phyloP scores from a whole-genome alignment of 1,284 basidiomycete genomes.

The Anthracocystis setariae region DNA sequence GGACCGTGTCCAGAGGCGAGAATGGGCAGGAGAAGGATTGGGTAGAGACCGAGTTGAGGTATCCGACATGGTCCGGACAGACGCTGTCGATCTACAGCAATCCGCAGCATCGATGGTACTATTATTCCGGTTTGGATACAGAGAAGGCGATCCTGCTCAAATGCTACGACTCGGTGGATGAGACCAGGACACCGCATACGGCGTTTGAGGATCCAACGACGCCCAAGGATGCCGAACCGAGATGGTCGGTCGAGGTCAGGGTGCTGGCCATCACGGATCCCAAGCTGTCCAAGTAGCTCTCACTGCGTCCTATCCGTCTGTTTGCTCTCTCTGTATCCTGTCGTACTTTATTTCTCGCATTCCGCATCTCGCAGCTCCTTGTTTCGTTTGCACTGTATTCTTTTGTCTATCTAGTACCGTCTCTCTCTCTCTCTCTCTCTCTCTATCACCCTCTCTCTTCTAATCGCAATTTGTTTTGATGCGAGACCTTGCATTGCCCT shows the following conservation, averaged over 20 bases:
- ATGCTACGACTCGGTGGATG: conserved; percentile 71
- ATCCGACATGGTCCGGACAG: conserved; percentile 53
- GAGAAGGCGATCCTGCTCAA: conserved; percentile 77
- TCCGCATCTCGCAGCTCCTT: too few species aligned
- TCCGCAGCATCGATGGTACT: conserved; percentile 75
- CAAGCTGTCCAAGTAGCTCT: conserved; percentile 7
- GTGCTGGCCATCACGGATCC: conserved; percentile 55
- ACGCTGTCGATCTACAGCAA: conserved; percentile 71
- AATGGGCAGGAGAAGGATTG: conserved; percentile 49
- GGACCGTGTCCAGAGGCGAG: conserved; percentile 69
- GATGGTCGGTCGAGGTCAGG: conserved; percentile 56
- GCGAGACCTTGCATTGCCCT: too few species aligned
- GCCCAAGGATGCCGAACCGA: conserved; percentile 44
- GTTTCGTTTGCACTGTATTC: too few species aligned
- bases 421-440: too few species aligned
- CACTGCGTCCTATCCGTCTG: not conserved
- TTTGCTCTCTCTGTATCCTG: not conserved
- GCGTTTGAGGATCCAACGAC: conserved; percentile 52
- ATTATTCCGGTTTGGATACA: conserved; percentile 74
- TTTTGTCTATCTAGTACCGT: too few species aligned
- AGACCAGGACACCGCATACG: conserved; percentile 58
- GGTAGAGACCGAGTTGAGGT: conserved; percentile 44
- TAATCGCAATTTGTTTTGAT: too few species aligned
- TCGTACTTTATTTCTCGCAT: too few species aligned
- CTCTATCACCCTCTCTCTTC: too few species aligned